These are phyloP conservation scores for Pleoardoris graminearum DNA, from an alignment of 2,329 filamentous ascomycete genomes.

Conservation along the genomic window DNA sequence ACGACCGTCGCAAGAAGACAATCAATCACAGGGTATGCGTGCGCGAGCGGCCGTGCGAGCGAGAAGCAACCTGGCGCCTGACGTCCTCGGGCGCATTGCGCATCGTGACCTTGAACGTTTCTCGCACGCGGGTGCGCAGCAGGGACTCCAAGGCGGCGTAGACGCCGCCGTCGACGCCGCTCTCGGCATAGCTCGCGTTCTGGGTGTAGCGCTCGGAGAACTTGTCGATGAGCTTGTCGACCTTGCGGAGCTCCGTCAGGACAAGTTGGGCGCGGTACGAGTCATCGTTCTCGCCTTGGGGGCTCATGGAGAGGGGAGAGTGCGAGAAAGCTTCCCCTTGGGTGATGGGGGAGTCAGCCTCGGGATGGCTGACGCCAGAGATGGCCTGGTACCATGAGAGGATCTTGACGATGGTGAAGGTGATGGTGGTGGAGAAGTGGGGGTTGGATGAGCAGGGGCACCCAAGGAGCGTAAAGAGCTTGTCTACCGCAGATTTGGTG, in stretches of 20 bases:
- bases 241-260: conserved; percentile 38
- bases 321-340: conserved; percentile 35
- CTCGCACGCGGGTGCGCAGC: conserved; percentile 40
- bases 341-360: conserved; percentile 22
- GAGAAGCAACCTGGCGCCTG: conserved; percentile 39
- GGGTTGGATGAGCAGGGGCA: conserved; percentile 43
- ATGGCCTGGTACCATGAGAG: conserved; percentile 45
- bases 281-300: conserved; percentile 35
- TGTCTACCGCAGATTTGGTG: conserved; percentile 41
- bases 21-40: conserved; percentile 34
- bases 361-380: conserved; percentile 28
- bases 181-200: conserved; percentile 23
- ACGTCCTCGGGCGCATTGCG: conserved; percentile 39
- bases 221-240: conserved; percentile 45
- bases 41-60: conserved; percentile 31
- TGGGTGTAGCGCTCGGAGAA: conserved; percentile 43
- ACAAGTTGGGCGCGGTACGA: conserved; percentile 38
- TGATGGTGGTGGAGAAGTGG: conserved; percentile 43
- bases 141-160: conserved; percentile 36
- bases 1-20: no score
- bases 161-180: conserved; percentile 34
- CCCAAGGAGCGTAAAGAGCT: conserved; percentile 35
- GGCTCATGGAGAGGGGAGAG: conserved; percentile 28
- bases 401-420: conserved; percentile 40
- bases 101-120: conserved; percentile 45